Conservation (phyloP, 1,284 basidiomycete genomes). For the Schizopora paradoxa region DNA sequence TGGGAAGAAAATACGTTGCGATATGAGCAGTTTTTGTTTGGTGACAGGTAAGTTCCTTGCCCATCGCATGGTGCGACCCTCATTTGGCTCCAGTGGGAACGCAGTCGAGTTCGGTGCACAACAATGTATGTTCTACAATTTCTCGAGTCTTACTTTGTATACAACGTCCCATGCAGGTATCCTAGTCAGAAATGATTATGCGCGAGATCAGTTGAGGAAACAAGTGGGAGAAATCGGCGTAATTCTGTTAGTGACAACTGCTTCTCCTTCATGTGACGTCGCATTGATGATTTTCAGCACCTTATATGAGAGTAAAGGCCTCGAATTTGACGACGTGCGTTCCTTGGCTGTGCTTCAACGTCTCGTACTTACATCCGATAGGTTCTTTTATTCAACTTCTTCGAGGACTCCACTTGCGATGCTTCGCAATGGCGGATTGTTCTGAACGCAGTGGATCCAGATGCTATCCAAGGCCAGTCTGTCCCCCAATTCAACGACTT, state of each 20-base stretch:
- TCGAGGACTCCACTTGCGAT: constrained; percentile 53
- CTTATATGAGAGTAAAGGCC: constrained; percentile 67
- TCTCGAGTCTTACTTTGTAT: neutral
- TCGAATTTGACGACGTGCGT: constrained; percentile 67
- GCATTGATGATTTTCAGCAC: constrained; percentile 43
- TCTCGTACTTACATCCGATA: constrained; percentile 24
- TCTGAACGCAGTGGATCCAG: constrained; percentile 37
- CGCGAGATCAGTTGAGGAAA: constrained; percentile 42
- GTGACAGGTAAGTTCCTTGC: constrained; percentile 33
- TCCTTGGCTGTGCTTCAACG: neutral
- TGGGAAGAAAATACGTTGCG: constrained; percentile 47
- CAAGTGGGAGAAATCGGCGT: constrained; percentile 57
- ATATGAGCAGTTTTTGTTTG: constrained; percentile 56
- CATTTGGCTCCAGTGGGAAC: constrained; percentile 32
- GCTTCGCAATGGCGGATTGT: constrained; percentile 55
- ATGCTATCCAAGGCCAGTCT: constrained; percentile 19
- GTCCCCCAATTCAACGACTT: constrained; percentile 48
- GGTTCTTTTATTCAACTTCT: constrained; percentile 71
- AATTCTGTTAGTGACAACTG: constrained; percentile 46
- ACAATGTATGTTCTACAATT: constrained; percentile 43
- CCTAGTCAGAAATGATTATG: constrained; percentile 56
- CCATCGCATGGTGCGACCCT: constrained; percentile 11
- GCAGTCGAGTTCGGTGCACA: constrained; percentile 62
- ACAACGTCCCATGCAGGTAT: constrained; percentile 42
- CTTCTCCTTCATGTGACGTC: constrained; percentile 2